These are phyloP conservation scores for Theobroma grandiflorum DNA, from an alignment of 441 rosid genomes.

Conservation along the genomic window DNA sequence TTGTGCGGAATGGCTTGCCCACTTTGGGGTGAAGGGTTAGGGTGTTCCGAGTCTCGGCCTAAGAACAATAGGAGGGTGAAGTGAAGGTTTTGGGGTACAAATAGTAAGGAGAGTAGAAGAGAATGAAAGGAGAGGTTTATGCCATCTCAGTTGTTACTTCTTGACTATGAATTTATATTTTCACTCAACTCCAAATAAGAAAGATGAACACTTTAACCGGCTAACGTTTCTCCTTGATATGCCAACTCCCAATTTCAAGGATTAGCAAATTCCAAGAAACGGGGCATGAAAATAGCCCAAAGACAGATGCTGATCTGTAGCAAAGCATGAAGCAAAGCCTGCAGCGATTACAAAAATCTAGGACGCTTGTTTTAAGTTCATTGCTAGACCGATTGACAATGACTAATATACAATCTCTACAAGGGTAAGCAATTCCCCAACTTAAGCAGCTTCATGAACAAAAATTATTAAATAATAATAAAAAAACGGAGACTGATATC, in stretches of 20 bases:
- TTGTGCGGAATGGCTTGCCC: no score
- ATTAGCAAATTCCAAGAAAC: background rate
- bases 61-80: background rate
- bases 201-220: no score
- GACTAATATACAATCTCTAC: background rate
- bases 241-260: background rate
- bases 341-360: background rate
- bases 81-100: no score
- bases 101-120: no score
- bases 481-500: background rate
- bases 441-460: background rate
- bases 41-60: no score
- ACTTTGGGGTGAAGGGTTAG: no score
- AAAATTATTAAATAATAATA: background rate
- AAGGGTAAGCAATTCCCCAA: no score
- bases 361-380: conserved; percentile 1
- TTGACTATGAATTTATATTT: no score
- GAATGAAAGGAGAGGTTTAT: no score
- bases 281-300: background rate
- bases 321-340: background rate
- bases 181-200: no score
- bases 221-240: background rate
- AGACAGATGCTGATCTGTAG: background rate
- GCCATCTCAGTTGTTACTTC: no score
- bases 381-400: background rate